A percentile compares a stretch with the other conserved stretches of the same genome.
phyloP scores from a whole-genome alignment of 2,329 filamentous ascomycete species.

The Trichoderma pleuroti region DNA sequence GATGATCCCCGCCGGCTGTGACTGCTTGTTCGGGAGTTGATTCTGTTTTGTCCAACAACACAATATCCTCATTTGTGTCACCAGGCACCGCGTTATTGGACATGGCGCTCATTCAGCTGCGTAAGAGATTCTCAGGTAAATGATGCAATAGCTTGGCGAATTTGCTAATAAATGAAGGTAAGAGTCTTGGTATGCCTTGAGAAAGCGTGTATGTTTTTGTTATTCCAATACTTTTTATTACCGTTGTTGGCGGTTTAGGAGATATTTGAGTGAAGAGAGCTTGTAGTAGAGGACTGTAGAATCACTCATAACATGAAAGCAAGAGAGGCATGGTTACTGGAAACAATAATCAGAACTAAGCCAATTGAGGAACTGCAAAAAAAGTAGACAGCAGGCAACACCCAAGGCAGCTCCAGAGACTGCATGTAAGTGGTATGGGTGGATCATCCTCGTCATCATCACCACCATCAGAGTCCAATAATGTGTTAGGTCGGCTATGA shows the following conservation, averaged over 20 bases:
- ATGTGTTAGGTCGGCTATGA: background rate
- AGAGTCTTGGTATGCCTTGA: background rate
- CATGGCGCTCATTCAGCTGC: background rate
- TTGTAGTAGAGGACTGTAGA: background rate
- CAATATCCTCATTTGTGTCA: background rate
- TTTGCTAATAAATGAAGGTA: too few species aligned
- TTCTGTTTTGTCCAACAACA: background rate
- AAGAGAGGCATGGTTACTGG: fast-evolving
- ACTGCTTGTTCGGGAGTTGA: background rate
- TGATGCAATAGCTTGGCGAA: background rate
- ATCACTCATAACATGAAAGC: background rate
- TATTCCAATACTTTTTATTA: background rate
- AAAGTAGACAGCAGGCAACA: background rate
- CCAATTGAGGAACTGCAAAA: background rate
- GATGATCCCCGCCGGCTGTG: background rate
- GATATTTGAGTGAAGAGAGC: background rate
- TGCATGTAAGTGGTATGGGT: background rate
- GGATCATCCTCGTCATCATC: background rate
- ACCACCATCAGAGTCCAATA: background rate
- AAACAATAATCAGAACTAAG: background rate
- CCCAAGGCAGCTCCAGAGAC: background rate
- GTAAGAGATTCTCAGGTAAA: background rate
- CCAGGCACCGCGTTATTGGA: background rate
- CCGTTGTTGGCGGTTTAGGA: background rate
- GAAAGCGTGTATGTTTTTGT: background rate